Conservation (phyloP, 2,329 filamentous ascomycete genomes). For the Penicillium olsonii region DNA sequence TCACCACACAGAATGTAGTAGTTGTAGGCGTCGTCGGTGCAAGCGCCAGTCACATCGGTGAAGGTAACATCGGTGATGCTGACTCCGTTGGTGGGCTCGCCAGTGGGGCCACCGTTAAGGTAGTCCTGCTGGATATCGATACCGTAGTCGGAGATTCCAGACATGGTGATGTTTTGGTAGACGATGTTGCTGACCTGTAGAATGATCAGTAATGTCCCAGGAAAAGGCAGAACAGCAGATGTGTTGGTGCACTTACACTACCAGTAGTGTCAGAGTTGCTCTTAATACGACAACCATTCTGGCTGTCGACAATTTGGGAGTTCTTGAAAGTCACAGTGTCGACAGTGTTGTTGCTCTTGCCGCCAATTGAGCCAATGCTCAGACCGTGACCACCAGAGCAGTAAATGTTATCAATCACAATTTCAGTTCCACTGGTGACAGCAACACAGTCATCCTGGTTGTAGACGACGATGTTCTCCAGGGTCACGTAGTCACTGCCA, state of each 20-base stretch:
- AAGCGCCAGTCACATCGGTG: conserved; percentile 39
- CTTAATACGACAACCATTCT: conserved; percentile 43
- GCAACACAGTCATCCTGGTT: conserved; percentile 62
- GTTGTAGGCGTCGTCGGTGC: conserved; percentile 31
- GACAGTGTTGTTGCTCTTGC: conserved; percentile 55
- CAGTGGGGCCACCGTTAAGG: conserved; percentile 49
- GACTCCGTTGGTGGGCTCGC: conserved; percentile 42
- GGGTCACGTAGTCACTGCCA: conserved; percentile 49
- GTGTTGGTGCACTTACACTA: conserved; percentile 12
- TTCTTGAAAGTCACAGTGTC: conserved; percentile 53
- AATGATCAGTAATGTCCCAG: background rate
- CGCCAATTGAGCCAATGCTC: conserved; percentile 44
- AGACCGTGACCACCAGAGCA: conserved; percentile 43
- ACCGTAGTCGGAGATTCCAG: conserved; percentile 51
- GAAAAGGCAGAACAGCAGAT: background rate
- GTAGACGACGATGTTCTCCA: conserved; percentile 50
- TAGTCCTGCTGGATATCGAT: conserved; percentile 58
- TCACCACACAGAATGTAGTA: conserved; percentile 44
- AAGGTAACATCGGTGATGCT: conserved; percentile 38
- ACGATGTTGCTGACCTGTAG: conserved; percentile 42
- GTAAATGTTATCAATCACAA: conserved; percentile 48
- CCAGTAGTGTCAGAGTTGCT: conserved; percentile 43
- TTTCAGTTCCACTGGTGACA: conserved; percentile 55
- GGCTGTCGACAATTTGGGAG: conserved; percentile 49
- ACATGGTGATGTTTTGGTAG: conserved; percentile 51